Percentiles rank a stretch among this genome's conserved stretches.
Evolutionary conservation across 805 yeast species (phyloP).

Genomic region (Helenozyma rhizophorensis): DNA sequence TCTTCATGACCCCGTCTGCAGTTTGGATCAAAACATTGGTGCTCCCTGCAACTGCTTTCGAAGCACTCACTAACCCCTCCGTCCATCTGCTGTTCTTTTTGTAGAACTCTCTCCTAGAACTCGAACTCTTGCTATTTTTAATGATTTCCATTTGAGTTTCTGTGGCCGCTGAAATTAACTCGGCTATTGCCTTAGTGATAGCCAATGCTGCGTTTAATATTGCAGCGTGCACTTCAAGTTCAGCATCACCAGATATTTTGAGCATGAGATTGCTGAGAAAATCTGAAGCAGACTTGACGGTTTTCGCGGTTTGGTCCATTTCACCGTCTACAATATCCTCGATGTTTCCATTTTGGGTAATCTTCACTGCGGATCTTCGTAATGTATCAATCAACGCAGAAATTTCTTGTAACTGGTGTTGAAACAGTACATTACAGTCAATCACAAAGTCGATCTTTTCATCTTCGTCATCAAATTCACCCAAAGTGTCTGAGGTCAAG

Average conservation of each 20-base stretch:
- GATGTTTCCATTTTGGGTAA: constrained; percentile 44
- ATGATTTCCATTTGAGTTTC: constrained; percentile 82
- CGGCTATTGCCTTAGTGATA: constrained; percentile 71
- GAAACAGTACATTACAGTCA: constrained; percentile 69
- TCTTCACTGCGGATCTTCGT: constrained; percentile 26
- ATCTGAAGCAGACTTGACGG: constrained; percentile 62
- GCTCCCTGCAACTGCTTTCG: constrained; percentile 79
- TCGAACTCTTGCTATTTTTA: constrained; percentile 60
- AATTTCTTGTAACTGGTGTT: constrained; percentile 61
- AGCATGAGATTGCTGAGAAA: constrained; percentile 52
- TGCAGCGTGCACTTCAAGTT: constrained; percentile 69
- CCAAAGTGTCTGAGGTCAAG: constrained; percentile 50
- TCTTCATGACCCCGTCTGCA: constrained; percentile 78
- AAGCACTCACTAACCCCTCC: constrained; percentile 87
- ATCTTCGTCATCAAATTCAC: constrained; percentile 48
- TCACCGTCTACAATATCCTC: constrained; percentile 72
- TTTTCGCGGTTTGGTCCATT: constrained; percentile 65
- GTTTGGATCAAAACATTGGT: constrained; percentile 77
- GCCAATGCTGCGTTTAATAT: constrained; percentile 75
- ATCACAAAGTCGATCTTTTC: constrained; percentile 75
- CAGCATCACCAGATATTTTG: constrained; percentile 51
- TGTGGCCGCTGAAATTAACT: constrained; percentile 69
- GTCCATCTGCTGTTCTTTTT: constrained; percentile 90
- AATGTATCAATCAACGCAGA: constrained; percentile 53
- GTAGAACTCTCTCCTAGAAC: constrained; percentile 69